Conservation (phyloP, 164 flowering plant species). For the Tetrastigma voinierianum region DNA sequence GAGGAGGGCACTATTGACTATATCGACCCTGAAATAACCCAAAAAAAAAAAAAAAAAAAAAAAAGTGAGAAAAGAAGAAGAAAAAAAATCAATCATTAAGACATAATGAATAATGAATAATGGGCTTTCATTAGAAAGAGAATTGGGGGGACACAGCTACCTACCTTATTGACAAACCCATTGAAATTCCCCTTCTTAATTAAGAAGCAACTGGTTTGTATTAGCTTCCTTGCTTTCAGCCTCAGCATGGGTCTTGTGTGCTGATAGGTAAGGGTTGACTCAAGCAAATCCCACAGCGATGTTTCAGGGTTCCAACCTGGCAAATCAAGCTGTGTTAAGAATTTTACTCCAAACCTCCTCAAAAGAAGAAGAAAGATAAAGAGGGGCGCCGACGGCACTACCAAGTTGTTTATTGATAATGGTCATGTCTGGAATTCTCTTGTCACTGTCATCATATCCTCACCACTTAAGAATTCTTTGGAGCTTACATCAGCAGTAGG, state of each 20-base stretch:
- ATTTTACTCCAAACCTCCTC: neutral
- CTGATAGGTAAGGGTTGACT: constrained; percentile 93
- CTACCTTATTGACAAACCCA: constrained; percentile 1
- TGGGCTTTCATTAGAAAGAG: constrained; percentile 4
- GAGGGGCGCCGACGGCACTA: constrained; percentile 24
- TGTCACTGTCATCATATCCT: constrained; percentile 96
- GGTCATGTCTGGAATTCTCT: constrained; percentile 95
- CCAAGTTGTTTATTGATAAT: constrained; percentile 91
- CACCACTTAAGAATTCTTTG: constrained; percentile 94
- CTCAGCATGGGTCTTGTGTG: constrained; percentile 92
- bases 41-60: constrained; percentile 1
- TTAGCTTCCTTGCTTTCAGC: constrained; percentile 76
- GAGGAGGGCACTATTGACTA: constrained; percentile 6
- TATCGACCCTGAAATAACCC: neutral
- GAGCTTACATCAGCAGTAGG: constrained; percentile 94
- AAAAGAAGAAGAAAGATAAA: neutral
- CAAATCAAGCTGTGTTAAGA: neutral
- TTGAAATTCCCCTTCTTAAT: constrained; percentile 22
- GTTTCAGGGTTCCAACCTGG: constrained; percentile 98
- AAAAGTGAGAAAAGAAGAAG: constrained; percentile 6
- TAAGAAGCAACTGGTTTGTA: constrained; percentile 61
- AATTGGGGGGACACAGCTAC: constrained; percentile 15
- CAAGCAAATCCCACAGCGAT: constrained; percentile 93
- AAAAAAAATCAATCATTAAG: constrained; percentile 1
- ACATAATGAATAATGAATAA: neutral